A percentile compares a stretch with the other conserved stretches of the same genome.
These are phyloP conservation scores for Marsdenia floribunda DNA, from an alignment of 257 asterid species.

Conservation along the genomic window DNA sequence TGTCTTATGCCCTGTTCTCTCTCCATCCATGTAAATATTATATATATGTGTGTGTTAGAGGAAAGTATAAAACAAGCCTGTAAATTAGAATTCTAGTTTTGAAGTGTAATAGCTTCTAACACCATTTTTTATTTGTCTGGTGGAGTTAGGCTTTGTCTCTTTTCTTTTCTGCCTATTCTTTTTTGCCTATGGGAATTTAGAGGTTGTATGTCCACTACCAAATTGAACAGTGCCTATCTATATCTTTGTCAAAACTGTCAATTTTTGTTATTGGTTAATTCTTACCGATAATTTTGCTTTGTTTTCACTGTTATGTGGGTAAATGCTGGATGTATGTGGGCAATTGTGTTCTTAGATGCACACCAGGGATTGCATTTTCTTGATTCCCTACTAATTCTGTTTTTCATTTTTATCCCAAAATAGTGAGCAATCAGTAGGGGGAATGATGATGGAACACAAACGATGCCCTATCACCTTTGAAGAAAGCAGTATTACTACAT, in stretches of 20 bases:
- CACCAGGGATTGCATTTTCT: neutral
- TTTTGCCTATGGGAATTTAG: neutral
- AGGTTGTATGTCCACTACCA: neutral
- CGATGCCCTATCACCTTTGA: constrained; percentile 53
- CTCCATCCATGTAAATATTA: too few relatives aligned
- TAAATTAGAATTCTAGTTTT: neutral
- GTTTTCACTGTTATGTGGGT: neutral
- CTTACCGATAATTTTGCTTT: neutral
- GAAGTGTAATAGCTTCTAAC: neutral
- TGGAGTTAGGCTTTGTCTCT: neutral
- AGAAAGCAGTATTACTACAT: constrained; percentile 43
- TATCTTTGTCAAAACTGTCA: neutral
- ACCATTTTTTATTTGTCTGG: neutral
- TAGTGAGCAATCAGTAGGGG: constrained; percentile 21
- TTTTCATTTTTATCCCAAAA: constrained; percentile 11
- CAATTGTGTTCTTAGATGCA: neutral
- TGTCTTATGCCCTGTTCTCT: neutral
- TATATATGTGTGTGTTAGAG: neutral
- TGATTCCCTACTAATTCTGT: neutral
- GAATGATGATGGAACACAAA: constrained; percentile 82
- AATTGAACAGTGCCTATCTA: neutral
- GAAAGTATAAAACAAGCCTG: neutral
- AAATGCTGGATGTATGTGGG: neutral
- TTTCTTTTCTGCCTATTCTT: neutral
- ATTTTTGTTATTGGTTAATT: neutral